These are phyloP conservation scores for Blastobotrys peoriensis DNA, from an alignment of 805 yeast species.

Conservation along the genomic window DNA sequence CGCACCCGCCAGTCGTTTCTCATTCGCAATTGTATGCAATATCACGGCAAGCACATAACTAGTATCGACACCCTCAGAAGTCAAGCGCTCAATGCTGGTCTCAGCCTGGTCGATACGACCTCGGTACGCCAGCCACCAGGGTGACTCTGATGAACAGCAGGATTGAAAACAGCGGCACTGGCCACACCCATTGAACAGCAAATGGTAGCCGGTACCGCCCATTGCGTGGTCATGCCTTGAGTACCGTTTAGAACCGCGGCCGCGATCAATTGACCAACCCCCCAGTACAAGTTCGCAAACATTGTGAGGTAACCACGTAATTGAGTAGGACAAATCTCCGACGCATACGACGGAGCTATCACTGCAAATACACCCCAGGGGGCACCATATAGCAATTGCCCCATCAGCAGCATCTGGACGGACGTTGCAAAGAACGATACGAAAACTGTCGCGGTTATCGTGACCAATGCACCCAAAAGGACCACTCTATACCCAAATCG, in stretches of 20 bases:
- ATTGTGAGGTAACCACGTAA: slow-evolving; percentile 46
- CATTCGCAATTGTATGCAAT: slow-evolving; percentile 40
- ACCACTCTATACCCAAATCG: slow-evolving; percentile 41
- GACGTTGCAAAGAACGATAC: slow-evolving; percentile 40
- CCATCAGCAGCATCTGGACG: slow-evolving; percentile 31
- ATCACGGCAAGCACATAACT: slow-evolving; percentile 15
- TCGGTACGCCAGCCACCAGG: slow-evolving; percentile 48
- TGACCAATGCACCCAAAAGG: slow-evolving; percentile 33
- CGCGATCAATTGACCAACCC: slow-evolving; percentile 50
- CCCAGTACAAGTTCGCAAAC: slow-evolving; percentile 48
- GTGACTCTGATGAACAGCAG: slow-evolving; percentile 47
- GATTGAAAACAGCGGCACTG: slow-evolving; percentile 38
- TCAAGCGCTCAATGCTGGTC: slow-evolving; percentile 34
- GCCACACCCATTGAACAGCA: slow-evolving; percentile 60
- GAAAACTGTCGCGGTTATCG: slow-evolving; percentile 37
- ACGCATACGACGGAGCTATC: slow-evolving; percentile 45
- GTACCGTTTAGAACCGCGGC: slow-evolving; percentile 43
- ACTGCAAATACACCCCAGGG: slow-evolving; percentile 52
- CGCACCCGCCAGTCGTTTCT: slow-evolving; percentile 18
- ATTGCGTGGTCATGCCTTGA: slow-evolving; percentile 21
- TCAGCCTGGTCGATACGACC: slow-evolving; percentile 40
- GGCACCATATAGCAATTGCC: slow-evolving; percentile 34
- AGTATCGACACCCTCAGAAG: slow-evolving; percentile 3
- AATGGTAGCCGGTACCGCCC: slow-evolving; percentile 50
- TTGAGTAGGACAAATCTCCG: slow-evolving; percentile 49